These are phyloP conservation scores for Verticillium dahliae DNA, from an alignment of 2,329 filamentous ascomycete genomes.

Conservation along the genomic window DNA sequence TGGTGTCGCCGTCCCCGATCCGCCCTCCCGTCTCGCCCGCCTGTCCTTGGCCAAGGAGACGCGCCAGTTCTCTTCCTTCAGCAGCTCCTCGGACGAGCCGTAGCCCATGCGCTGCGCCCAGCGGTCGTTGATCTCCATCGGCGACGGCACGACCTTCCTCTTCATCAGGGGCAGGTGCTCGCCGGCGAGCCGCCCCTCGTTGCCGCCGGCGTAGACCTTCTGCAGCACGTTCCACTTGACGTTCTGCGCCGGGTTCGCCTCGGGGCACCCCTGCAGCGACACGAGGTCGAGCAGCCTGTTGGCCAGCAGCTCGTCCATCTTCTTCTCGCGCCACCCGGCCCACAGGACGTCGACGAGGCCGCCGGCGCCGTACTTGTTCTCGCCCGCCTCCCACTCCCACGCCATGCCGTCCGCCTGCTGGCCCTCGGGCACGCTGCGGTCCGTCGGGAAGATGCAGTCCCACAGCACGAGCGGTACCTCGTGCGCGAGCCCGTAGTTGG, in stretches of 20 bases:
- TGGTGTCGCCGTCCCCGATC: neutral
- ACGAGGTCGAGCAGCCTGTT: slow-evolving; percentile 64
- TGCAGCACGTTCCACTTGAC: slow-evolving; percentile 15
- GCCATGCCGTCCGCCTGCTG: slow-evolving; percentile 51
- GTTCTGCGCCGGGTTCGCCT: slow-evolving; percentile 12
- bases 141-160: slow-evolving; percentile 39
- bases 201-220: slow-evolving; percentile 48
- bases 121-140: slow-evolving; percentile 51
- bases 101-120: slow-evolving; percentile 59
- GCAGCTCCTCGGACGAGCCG: slow-evolving; percentile 42
- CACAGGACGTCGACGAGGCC: slow-evolving; percentile 72
- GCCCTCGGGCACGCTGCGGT: slow-evolving; percentile 23
- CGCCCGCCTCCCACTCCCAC: slow-evolving; percentile 77
- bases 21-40: neutral
- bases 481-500: slow-evolving; percentile 83
- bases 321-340: slow-evolving; percentile 73
- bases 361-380: slow-evolving; percentile 56
- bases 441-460: slow-evolving; percentile 81
- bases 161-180: slow-evolving; percentile 50
- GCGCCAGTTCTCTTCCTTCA: slow-evolving; percentile 13
- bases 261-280: slow-evolving; percentile 27
- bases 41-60: slow-evolving; percentile 5
- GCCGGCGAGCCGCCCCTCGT: slow-evolving; percentile 42
- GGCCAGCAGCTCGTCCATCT: slow-evolving; percentile 85
- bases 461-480: slow-evolving; percentile 89